These are phyloP conservation scores for Monosporascus sp. DNA, from an alignment of 2,329 filamentous ascomycete genomes.

Conservation along the genomic window DNA sequence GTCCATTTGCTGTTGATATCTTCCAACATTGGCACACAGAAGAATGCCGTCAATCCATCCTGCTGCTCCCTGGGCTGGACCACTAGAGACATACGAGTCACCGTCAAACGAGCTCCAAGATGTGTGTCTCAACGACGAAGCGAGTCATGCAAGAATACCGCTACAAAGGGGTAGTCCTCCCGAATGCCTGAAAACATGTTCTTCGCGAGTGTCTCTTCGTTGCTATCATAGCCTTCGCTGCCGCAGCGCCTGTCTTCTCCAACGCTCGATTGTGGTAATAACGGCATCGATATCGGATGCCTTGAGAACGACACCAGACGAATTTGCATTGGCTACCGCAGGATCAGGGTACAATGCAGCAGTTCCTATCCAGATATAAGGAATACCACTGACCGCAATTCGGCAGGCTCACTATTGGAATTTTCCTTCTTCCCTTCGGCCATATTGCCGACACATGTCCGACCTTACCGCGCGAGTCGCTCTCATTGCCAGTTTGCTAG, in stretches of 20 bases:
- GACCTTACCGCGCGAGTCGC: constrained; percentile 21
- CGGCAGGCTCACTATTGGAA: constrained; percentile 23
- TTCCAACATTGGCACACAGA: constrained; percentile 2
- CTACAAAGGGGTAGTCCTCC: constrained; percentile 20
- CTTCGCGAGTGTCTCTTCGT: constrained; percentile 24
- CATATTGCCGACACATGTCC: constrained; percentile 23
- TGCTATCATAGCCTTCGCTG: constrained; percentile 23
- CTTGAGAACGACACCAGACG: constrained; percentile 23
- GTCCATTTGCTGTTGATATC: background rate
- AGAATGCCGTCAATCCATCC: background rate
- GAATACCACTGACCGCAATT: background rate
- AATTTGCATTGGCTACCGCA: constrained; percentile 26
- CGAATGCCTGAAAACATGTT: constrained; percentile 18
- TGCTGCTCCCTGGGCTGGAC: background rate
- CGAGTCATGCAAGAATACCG: constrained; percentile 9
- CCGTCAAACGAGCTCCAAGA: constrained; percentile 24
- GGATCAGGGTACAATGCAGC: constrained; percentile 21
- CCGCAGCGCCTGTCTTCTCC: constrained; percentile 27
- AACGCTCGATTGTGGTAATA: constrained; percentile 25
- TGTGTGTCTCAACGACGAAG: constrained; percentile 22
- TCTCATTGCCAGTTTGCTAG: constrained; percentile 22
- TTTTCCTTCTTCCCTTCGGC: constrained; percentile 26
- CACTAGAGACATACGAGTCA: constrained; percentile 1
- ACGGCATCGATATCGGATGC: constrained; percentile 20
- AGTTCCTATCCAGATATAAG: too few species aligned